Percentiles rank a stretch among this genome's conserved stretches.
These are phyloP conservation scores for Colletotrichum camelliae DNA, from an alignment of 2,329 filamentous ascomycete genomes.

Conservation along the genomic window DNA sequence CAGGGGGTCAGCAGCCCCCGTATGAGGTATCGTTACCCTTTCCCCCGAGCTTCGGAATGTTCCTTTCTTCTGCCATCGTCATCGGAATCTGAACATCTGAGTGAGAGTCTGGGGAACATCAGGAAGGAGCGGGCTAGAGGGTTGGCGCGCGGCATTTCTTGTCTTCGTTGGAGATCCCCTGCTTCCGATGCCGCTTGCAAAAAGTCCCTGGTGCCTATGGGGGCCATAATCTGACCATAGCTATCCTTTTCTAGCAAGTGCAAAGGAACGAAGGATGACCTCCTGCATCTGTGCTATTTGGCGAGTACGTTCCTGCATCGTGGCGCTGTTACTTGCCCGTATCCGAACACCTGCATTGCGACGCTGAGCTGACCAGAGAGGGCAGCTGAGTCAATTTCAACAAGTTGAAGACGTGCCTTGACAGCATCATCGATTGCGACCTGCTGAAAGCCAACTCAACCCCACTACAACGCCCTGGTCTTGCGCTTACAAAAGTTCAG, in stretches of 20 bases:
- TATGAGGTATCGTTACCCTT: neutral
- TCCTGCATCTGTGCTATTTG: constrained; percentile 1
- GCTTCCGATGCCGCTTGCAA: neutral
- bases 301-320: neutral
- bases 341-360: neutral
- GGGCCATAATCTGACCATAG: neutral
- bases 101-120: neutral
- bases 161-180: neutral
- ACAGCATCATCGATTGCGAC: neutral
- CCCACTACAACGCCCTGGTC: neutral
- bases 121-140: neutral
- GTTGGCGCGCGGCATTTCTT: neutral
- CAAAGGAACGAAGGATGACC: neutral
- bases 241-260: neutral
- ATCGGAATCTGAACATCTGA: neutral
- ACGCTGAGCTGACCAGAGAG: neutral
- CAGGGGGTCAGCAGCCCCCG: neutral
- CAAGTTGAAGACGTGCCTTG: neutral
- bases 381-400: neutral
- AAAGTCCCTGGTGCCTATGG: neutral
- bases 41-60: neutral
- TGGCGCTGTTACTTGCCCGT: neutral
- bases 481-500: neutral
- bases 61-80: neutral
- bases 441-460: neutral